Evolutionary conservation across 345 rosid species (phyloP).

Genomic region (Acer negundo): DNA sequence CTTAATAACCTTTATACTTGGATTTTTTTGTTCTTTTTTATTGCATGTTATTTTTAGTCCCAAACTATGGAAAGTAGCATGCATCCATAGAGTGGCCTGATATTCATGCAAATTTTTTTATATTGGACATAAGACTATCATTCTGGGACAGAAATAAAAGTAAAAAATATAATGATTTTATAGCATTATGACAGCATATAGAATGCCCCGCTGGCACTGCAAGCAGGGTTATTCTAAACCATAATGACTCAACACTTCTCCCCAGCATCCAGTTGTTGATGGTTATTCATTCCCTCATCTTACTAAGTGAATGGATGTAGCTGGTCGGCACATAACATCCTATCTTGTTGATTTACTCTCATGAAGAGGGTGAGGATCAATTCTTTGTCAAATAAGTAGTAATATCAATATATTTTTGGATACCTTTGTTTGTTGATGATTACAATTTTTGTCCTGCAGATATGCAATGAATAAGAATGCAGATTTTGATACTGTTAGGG

Average conservation of each 20-base stretch:
- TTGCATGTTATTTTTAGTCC: background rate
- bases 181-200: no score
- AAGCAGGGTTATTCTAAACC: constrained; percentile 11
- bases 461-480: constrained; percentile 92
- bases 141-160: background rate
- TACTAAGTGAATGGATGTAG: constrained; percentile 95
- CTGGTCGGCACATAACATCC: constrained; percentile 97
- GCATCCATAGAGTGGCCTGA: background rate
- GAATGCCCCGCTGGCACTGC: no score
- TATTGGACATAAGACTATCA: background rate
- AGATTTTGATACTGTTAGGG: constrained; percentile 96
- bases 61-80: background rate
- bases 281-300: constrained; percentile 98
- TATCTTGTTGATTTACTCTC: constrained; percentile 96
- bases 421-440: background rate
- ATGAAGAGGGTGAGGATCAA: constrained; percentile 77
- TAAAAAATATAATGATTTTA: no score
- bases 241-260: constrained; percentile 22
- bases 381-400: constrained; percentile 11
- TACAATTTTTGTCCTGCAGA: constrained; percentile 44
- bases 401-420: constrained; percentile 9
- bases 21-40: background rate
- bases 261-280: constrained; percentile 96
- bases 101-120: background rate
- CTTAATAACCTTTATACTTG: background rate